Evolutionary conservation across 2,329 filamentous ascomycete species (phyloP).

Genomic region (Hypoxylon sp.): DNA sequence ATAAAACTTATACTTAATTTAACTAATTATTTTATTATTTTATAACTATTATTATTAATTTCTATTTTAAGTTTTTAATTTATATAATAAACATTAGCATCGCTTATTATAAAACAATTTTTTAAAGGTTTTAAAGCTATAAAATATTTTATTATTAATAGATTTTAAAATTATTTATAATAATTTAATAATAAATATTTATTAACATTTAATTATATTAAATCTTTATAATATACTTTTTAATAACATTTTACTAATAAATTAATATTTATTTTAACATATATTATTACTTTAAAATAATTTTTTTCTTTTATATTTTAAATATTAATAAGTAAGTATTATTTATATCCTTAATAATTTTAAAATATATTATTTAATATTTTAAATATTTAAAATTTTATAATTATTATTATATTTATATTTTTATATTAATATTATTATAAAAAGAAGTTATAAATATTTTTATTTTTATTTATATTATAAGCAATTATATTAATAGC

Average conservation of each 20-base stretch:
- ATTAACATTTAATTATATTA: slow-evolving; percentile 5
- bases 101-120: slow-evolving; percentile 12
- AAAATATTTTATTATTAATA: slow-evolving; percentile 9
- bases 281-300: no score
- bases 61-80: slow-evolving; percentile 3
- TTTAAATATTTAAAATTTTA: slow-evolving; percentile 21
- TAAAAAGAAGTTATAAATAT: slow-evolving; percentile 15
- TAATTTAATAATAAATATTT: slow-evolving; percentile 16
- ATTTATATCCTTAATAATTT: slow-evolving; percentile 4
- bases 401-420: slow-evolving; percentile 17
- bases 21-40: slow-evolving; percentile 7
- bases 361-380: slow-evolving; percentile 2
- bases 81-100: slow-evolving; percentile 2
- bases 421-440: slow-evolving; percentile 7
- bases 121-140: slow-evolving; percentile 13
- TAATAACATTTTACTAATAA: slow-evolving; percentile 17
- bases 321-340: slow-evolving; percentile 9
- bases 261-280: slow-evolving; percentile 3
- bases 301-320: slow-evolving; percentile 9
- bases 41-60: neutral
- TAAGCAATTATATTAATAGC: slow-evolving; percentile 15
- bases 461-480: slow-evolving; percentile 17
- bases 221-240: neutral
- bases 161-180: slow-evolving; percentile 13
- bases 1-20: slow-evolving; percentile 12